phyloP scores from a whole-genome alignment of 1,284 basidiomycete genomes.

The Ganoderma resinaceum region DNA sequence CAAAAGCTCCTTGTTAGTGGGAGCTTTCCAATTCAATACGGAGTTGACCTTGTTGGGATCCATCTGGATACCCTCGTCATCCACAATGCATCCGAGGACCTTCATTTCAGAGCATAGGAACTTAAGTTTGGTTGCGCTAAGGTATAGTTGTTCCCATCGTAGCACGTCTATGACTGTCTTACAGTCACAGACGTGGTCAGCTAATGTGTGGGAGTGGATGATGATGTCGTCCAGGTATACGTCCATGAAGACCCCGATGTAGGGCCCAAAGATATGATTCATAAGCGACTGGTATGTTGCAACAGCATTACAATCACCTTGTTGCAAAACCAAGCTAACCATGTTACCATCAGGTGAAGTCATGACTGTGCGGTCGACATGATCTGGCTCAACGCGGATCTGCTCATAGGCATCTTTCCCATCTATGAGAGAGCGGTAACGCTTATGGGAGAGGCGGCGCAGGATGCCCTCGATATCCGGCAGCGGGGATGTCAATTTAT shows the following conservation, averaged over 20 bases:
- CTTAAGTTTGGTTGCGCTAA: constrained; percentile 37
- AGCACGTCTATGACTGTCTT: constrained; percentile 33
- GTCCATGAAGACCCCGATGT: constrained; percentile 22
- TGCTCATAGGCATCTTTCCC: not conserved
- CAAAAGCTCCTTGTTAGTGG: not conserved
- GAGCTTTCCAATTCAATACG: not conserved
- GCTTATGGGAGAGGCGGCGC: not conserved
- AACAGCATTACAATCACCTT: constrained; percentile 6
- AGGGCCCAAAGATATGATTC: not conserved
- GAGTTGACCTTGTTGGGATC: not conserved
- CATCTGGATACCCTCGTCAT: constrained; percentile 14
- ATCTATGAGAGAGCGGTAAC: not conserved
- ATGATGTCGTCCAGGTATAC: constrained; percentile 29
- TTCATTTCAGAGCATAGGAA: constrained; percentile 35
- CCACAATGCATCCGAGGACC: constrained; percentile 42
- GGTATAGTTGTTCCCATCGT: constrained; percentile 32
- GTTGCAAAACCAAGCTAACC: not conserved
- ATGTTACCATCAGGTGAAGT: constrained; percentile 5
- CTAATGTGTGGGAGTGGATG: constrained; percentile 35
- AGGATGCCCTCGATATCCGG: constrained; percentile 8
- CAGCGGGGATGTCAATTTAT: not conserved
- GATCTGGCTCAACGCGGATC: not conserved
- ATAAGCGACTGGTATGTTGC: constrained; percentile 1
- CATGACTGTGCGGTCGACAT: constrained; percentile 1
- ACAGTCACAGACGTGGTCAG: constrained; percentile 38